Evolutionary conservation across 495 filamentous ascomycete genomes (phyloP).

Genomic region (Glutinoglossum americanum): DNA sequence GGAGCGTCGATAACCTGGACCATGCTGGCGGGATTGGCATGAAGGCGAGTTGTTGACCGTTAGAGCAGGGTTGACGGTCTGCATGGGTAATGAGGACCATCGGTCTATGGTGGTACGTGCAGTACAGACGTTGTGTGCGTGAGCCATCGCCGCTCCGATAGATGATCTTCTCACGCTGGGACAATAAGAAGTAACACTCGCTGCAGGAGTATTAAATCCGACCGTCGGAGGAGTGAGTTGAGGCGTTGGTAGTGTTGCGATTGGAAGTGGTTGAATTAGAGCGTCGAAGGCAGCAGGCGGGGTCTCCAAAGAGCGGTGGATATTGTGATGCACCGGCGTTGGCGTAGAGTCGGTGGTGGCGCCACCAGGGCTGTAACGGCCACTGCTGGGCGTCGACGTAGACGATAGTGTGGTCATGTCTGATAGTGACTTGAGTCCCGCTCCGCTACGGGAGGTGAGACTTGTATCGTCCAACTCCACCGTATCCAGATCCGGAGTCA

Average conservation of each 20-base stretch:
- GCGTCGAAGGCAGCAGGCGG: conserved; percentile 16
- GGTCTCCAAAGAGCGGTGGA: conserved; percentile 40
- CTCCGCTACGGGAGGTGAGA: neutral
- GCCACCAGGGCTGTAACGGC: conserved; percentile 14
- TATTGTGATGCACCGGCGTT: conserved; percentile 18
- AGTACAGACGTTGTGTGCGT: conserved; percentile 41
- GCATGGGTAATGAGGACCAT: conserved; percentile 21
- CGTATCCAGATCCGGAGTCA: conserved; percentile 53
- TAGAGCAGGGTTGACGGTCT: neutral
- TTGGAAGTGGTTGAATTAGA: conserved; percentile 22
- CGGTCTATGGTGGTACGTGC: conserved; percentile 33
- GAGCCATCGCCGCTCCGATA: conserved; percentile 62
- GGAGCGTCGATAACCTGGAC: conserved; percentile 40
- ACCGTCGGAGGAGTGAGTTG: conserved; percentile 58
- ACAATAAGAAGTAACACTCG: conserved; percentile 33
- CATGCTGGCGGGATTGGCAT: conserved; percentile 17
- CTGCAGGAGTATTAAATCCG: conserved; percentile 73
- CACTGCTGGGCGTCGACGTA: conserved; percentile 13
- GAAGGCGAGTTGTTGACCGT: neutral
- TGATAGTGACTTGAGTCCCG: conserved; percentile 4
- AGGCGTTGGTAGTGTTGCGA: conserved; percentile 51
- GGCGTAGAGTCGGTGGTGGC: conserved; percentile 24
- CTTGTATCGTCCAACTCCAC: neutral
- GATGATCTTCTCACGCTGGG: conserved; percentile 35
- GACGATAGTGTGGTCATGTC: conserved; percentile 6